A percentile compares a stretch with the other conserved stretches of the same genome.
phyloP scores from a whole-genome alignment of 1,139 yeast species.

The Sugiyamaella sp. region DNA sequence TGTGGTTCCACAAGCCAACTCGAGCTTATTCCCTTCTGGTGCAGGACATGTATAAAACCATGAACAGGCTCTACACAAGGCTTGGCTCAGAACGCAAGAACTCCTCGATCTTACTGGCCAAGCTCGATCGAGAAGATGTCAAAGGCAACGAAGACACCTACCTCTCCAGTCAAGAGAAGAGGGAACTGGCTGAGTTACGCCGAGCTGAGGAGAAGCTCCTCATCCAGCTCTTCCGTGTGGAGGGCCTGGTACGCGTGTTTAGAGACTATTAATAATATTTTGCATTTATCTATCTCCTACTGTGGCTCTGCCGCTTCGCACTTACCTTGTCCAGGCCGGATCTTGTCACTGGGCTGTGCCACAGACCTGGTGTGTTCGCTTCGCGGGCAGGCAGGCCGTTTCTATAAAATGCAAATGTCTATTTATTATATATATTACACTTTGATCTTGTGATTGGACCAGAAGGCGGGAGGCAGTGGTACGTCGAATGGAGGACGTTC shows the following conservation, averaged over 20 bases:
- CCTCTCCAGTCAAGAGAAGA: slow-evolving; percentile 72
- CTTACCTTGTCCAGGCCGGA: too few species aligned
- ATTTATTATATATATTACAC: slow-evolving; percentile 37
- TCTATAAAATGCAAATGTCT: background rate
- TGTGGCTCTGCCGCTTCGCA: slow-evolving; percentile 1
- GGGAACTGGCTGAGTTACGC: slow-evolving; percentile 61
- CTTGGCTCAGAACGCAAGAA: slow-evolving; percentile 61
- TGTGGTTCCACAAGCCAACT: slow-evolving; percentile 71
- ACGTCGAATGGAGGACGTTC: slow-evolving; percentile 74
- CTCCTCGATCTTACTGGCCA: slow-evolving; percentile 69
- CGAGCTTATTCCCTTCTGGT: slow-evolving; percentile 54
- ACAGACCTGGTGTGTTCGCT: background rate
- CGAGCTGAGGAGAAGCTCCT: slow-evolving; percentile 41
- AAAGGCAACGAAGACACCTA: slow-evolving; percentile 78
- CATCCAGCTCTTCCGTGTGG: slow-evolving; percentile 42
- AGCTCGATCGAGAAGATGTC: slow-evolving; percentile 88
- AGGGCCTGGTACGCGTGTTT: slow-evolving; percentile 45
- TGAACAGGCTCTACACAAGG: slow-evolving; percentile 64
- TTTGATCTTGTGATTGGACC: slow-evolving; percentile 62
- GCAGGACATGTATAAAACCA: slow-evolving; percentile 63
- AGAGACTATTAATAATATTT: slow-evolving; percentile 40
- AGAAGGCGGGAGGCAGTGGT: slow-evolving; percentile 74
- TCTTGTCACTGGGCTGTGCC: slow-evolving; percentile 1
- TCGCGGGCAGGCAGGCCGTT: background rate
- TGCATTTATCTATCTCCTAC: slow-evolving; percentile 11